These are phyloP conservation scores for Colletotrichum magnum DNA, from an alignment of 2,329 filamentous ascomycete genomes.

Conservation along the genomic window DNA sequence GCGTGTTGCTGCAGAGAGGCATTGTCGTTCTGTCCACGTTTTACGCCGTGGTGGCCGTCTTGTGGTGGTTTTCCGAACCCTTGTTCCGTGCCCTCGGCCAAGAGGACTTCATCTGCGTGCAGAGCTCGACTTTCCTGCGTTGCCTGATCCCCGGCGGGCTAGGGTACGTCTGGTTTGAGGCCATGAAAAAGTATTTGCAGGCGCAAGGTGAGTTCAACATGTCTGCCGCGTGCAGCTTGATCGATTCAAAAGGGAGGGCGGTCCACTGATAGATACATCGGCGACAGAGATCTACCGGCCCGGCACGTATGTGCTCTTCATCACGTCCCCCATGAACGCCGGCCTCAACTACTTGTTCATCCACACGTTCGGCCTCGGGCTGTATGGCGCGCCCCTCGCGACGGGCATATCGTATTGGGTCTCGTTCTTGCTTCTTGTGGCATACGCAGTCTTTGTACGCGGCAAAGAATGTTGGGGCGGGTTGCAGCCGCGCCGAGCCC, in stretches of 20 bases:
- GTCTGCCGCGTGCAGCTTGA: slow-evolving; percentile 5
- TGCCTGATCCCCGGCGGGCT: slow-evolving; percentile 84
- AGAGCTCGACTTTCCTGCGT: slow-evolving; percentile 80
- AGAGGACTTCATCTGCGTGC: slow-evolving; percentile 80
- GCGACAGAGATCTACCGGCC: slow-evolving; percentile 75
- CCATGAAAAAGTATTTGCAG: slow-evolving; percentile 89
- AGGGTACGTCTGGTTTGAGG: slow-evolving; percentile 90
- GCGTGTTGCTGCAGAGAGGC: slow-evolving; percentile 82
- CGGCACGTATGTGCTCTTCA: slow-evolving; percentile 84
- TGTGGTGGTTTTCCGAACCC: slow-evolving; percentile 83
- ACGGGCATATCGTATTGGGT: slow-evolving; percentile 90
- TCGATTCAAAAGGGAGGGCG: slow-evolving; percentile 41
- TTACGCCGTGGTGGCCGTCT: slow-evolving; percentile 78
- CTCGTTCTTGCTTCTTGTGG: slow-evolving; percentile 82
- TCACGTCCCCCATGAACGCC: slow-evolving; percentile 86
- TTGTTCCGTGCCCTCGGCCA: slow-evolving; percentile 83
- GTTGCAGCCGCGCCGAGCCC: slow-evolving; percentile 70
- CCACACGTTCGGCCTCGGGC: slow-evolving; percentile 77
- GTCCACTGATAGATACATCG: no score
- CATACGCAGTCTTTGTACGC: slow-evolving; percentile 78
- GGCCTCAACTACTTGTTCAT: slow-evolving; percentile 86
- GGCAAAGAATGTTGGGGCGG: slow-evolving; percentile 88
- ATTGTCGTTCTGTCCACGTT: slow-evolving; percentile 80
- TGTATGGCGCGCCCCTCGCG: slow-evolving; percentile 85
- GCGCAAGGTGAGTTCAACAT: slow-evolving; percentile 77